phyloP scores from a whole-genome alignment of 306 rosid species.

The Canavalia ensiformis region DNA sequence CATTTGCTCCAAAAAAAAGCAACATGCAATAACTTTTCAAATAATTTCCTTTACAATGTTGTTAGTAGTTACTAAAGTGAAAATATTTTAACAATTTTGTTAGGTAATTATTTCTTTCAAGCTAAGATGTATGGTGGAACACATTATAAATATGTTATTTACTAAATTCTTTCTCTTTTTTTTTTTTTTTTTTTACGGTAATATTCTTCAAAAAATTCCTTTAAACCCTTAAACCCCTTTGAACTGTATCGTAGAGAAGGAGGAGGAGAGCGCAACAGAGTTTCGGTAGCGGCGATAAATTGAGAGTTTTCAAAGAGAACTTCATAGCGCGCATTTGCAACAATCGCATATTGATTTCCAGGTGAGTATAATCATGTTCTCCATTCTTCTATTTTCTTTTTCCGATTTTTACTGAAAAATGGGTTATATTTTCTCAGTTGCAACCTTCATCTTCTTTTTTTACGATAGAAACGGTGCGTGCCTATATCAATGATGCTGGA shows the following conservation, averaged over 20 bases:
- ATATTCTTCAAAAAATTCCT: not conserved
- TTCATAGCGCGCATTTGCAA: not conserved
- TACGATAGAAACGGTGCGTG: not conserved
- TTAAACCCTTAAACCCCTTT: constrained; percentile 30
- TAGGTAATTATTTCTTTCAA: too few relatives aligned
- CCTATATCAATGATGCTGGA: not conserved
- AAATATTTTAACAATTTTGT: too few relatives aligned
- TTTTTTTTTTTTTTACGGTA: too few relatives aligned
- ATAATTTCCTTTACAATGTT: too few relatives aligned
- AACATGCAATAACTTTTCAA: too few relatives aligned
- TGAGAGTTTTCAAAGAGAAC: not conserved
- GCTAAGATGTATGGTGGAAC: too few relatives aligned
- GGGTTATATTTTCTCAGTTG: not conserved
- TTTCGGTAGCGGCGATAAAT: not conserved
- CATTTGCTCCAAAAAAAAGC: too few relatives aligned
- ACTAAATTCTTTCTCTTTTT: too few relatives aligned
- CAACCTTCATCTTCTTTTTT: not conserved
- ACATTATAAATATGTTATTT: too few relatives aligned
- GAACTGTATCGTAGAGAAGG: not conserved
- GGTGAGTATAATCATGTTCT: constrained; percentile 21
- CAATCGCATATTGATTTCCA: not conserved
- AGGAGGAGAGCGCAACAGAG: constrained; percentile 2
- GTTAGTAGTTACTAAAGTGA: too few relatives aligned
- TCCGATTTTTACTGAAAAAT: not conserved
- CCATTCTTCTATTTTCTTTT: constrained; percentile 1